Percentiles rank a stretch among this genome's conserved stretches.
Conservation (phyloP, 768 basidiomycete species). For the Sutorius australiensis region DNA sequence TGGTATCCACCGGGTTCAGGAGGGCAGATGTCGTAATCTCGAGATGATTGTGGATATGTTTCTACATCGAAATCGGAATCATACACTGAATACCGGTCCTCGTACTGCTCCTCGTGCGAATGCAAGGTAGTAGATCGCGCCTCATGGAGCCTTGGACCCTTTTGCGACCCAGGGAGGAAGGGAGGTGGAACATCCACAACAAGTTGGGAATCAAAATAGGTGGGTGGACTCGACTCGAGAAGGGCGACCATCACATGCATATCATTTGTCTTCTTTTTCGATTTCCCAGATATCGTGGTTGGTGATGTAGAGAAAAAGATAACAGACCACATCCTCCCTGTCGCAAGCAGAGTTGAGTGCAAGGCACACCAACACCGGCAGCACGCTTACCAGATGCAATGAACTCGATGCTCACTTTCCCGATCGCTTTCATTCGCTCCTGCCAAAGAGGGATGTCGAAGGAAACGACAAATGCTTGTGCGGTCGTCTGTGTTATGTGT, state of each 20-base stretch:
- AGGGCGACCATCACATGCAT: constrained; percentile 45
- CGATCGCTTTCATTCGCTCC: constrained; percentile 63
- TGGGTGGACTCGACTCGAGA: constrained; percentile 18
- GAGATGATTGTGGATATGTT: not conserved
- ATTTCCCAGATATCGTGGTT: constrained; percentile 1
- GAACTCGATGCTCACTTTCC: constrained; percentile 58
- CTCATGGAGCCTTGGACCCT: not conserved
- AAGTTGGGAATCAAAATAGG: constrained; percentile 16
- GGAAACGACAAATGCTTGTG: constrained; percentile 48
- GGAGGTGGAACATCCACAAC: constrained; percentile 4
- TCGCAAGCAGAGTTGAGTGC: not conserved
- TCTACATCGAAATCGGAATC: not conserved
- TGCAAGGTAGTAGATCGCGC: constrained; percentile 1
- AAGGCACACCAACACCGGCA: not conserved
- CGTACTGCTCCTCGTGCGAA: not conserved
- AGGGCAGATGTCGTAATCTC: not conserved
- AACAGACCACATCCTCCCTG: constrained; percentile 28
- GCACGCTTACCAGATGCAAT: constrained; percentile 40
- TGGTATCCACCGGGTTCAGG: not conserved
- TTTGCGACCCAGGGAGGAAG: not conserved
- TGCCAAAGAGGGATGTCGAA: constrained; percentile 60
- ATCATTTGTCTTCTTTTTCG: not conserved
- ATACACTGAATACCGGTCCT: not conserved
- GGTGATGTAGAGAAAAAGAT: constrained; percentile 17
- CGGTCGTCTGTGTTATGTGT: constrained; percentile 43